These are phyloP conservation scores for Debaryomyces psychrophilus DNA, from an alignment of 1,139 yeast genomes.

Conservation along the genomic window DNA sequence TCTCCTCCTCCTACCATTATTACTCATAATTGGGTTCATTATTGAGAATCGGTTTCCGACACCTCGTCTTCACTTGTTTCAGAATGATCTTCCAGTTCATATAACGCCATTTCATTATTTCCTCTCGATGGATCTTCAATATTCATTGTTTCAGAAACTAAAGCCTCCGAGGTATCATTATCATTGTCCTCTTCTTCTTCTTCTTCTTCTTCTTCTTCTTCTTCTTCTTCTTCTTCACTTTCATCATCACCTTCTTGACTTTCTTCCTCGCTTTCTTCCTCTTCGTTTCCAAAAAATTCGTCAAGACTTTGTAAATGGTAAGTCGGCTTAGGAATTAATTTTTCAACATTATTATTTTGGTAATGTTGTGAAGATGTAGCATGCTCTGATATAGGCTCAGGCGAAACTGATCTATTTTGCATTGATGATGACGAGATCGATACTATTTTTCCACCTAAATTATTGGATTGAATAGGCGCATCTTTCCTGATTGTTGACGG, in stretches of 20 bases:
- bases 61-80: too few relatives aligned
- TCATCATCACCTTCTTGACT: constrained; percentile 27
- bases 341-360: constrained; percentile 3
- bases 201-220: constrained; percentile 24
- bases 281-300: constrained; percentile 73
- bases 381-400: constrained; percentile 24
- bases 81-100: too few relatives aligned
- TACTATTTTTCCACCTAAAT: constrained; percentile 20
- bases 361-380: constrained; percentile 31
- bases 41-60: too few relatives aligned
- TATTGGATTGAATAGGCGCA: constrained; percentile 29
- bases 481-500: constrained; percentile 42
- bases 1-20: too few relatives aligned
- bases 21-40: too few relatives aligned
- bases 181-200: constrained; percentile 15
- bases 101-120: background rate
- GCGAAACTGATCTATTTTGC: constrained; percentile 24
- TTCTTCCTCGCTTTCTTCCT: constrained; percentile 31
- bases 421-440: constrained; percentile 21
- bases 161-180: constrained; percentile 5
- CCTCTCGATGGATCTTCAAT: background rate
- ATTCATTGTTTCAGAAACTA: background rate
- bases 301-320: constrained; percentile 76
- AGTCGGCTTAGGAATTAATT: constrained; percentile 29
- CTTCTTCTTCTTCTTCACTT: constrained; percentile 29